Base-by-base conservation (phyloP, 805 yeast species). In the Ogataea angusta region DNA sequence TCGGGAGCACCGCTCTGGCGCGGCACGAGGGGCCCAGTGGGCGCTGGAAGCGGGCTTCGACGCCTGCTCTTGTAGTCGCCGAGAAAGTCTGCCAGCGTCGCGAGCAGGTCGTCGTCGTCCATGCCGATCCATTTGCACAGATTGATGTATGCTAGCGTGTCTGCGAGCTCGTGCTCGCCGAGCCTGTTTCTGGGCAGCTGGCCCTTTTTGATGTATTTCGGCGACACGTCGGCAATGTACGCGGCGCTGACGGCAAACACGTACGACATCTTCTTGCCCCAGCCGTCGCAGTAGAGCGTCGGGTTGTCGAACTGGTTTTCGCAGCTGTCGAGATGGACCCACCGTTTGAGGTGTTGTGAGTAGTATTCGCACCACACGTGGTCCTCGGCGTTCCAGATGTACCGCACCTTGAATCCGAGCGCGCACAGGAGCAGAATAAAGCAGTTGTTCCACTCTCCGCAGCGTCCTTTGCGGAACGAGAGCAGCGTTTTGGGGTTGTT, bases 341-440 rank as follows among this genome's bases (percentile, higher is more conserved):
- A 91, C 40, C 88, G 63, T 31, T 72, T 61, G 48, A 76, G 67
- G 15, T 64, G 54, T 0, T 53, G 59, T 1, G 95, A 85, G 58
- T 78, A 90, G 52, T 84, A 82, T 56, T 91, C 98, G 53, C 95
- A 84, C 98, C 98, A 91, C 1, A 87, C 97, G 59, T 91, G 98
- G 59, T 91, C 98, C 58, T 91, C 98, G 6, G 75, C 67, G 59
- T 88, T 89, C 95, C 95, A 86, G 2, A 90, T 66, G 54, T 83
- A 89, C 37, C 98, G 64, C 1, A 77, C 76, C 19, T 78, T 68
- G 4, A 79, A 55, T 0, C 82, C 85, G 30, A 90, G 64, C 0
- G 95, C 78, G 19, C 80, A 70, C 39, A 90, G 64, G 2, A 89
- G 63, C 25, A 87, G 66, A 32, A 85, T 72, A 57, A 90, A 89